phyloP scores from a whole-genome alignment of 352 stramenopile species.

The Phytophthora uliginosa region DNA sequence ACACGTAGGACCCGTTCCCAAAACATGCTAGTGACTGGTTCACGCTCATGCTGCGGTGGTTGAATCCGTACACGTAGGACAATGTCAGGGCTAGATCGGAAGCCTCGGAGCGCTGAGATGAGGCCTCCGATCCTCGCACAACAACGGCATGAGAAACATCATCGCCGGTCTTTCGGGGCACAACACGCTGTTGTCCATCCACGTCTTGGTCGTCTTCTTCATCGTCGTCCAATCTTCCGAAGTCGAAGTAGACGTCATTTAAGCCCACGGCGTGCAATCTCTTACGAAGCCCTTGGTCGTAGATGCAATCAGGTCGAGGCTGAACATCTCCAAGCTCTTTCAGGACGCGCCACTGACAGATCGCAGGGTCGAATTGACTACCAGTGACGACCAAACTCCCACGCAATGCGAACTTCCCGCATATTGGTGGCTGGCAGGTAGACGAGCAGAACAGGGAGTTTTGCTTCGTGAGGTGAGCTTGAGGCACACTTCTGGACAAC shows the following conservation, averaged over 20 bases:
- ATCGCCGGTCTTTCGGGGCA: conserved; percentile 16
- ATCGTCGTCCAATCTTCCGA: conserved; percentile 11
- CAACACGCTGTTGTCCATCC: background rate
- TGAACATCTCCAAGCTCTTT: conserved; percentile 60
- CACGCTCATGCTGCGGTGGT: conserved; percentile 46
- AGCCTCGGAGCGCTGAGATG: conserved; percentile 48
- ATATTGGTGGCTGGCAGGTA: conserved; percentile 8
- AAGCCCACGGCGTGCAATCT: conserved; percentile 38
- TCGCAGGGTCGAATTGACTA: conserved; percentile 50
- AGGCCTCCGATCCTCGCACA: conserved; percentile 11
- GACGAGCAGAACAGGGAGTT: conserved; percentile 2
- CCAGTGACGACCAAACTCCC: conserved; percentile 67
- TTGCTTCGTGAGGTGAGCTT: conserved; percentile 33
- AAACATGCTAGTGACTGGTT: conserved; percentile 56
- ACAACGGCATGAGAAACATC: conserved; percentile 10
- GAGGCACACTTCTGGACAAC: conserved; percentile 26
- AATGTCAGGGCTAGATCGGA: conserved; percentile 72
- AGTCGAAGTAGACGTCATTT: conserved; percentile 56
- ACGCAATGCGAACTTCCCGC: conserved; percentile 65
- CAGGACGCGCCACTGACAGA: conserved; percentile 80
- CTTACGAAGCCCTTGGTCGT: conserved; percentile 30
- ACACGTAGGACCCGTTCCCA: conserved; percentile 44
- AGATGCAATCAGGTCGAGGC: conserved; percentile 38
- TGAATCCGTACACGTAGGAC: conserved; percentile 57
- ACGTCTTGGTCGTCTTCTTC: conserved; percentile 17